Evolutionary conservation across 495 filamentous ascomycete genomes (phyloP), one percentile per base, ranked within the genome.

Genomic region (Podospora comata): DNA sequence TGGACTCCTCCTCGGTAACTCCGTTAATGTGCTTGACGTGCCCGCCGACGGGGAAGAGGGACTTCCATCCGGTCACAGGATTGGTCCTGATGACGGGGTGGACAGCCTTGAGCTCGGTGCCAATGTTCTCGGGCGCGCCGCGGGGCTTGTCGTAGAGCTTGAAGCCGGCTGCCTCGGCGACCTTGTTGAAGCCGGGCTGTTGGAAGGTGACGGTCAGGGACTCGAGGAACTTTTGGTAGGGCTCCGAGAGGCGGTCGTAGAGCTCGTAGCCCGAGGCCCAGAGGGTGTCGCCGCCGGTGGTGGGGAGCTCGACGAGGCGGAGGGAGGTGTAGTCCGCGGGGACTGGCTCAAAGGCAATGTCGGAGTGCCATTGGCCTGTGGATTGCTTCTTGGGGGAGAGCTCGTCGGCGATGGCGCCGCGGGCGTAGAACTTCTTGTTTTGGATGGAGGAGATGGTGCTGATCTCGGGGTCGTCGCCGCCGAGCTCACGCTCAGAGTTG

Each of bases 51-150:
- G 85, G 86, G 72, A 87, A 93, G 20, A 94, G 77, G 20, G 78
- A 83, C 73, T 94, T 93, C 90, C 91, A 93, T 0, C 90, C 90
- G 0, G 90, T 92, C 0, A 92, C 87, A 0, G 91, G 91, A 70
- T 93, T 92, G 11, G 90, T 93, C 11, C 91, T 85, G 18, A 93
- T 82, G 2, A 92, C 86, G 0, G 89, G 88, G 67, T 93, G 90
- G 16, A 87, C 75, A 0, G 89, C 87, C 19, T 74, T 83, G 4
- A 93, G 75, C 32, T 85, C 84, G 0, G 75, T 76, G 27, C 89
- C 91, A 0, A 85, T 77, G 68, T 93, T 93, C 73, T 87, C 85
- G 0, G 88, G 88, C 0, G 85, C 80, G 0, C 91, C 91, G 2
- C 90, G 83, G 1, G 81, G 75, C 58, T 82, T 81, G 28, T 80